Evolutionary conservation across 202 grass and related monocot genomes (phyloP), one percentile per base, ranked within the genome.

Genomic region (Tripidium arundinaceum): DNA sequence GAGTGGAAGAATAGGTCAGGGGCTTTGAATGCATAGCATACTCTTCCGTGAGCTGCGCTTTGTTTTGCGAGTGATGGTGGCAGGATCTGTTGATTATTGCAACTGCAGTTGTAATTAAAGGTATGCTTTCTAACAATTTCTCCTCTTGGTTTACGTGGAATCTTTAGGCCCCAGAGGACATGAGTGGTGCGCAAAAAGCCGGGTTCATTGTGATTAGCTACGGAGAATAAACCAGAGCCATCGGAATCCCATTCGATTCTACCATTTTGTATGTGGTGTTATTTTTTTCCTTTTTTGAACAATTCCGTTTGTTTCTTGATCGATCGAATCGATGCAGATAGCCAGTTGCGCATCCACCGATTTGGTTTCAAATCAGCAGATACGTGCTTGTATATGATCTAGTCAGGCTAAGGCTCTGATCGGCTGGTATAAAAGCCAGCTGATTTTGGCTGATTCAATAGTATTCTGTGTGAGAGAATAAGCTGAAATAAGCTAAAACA

Each of bases 81-180:
- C 73, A 82, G 67, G 46, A 72, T 65, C 16, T 43, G 78, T 68
- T 55, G 68, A 70, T 75, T 63, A 26, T 64, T 75, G 68, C 55
- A 25, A 68, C 25, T 26, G 26, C 33, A 49, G 78, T 83, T 89
- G 83, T 90, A 90, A 90, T 83, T 86, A 86, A 59, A 55, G 38
- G 69, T 75, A 70, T 68, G 75, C 62, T 79, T 41, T 79, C 62
- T 47, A 57, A 79, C 69, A 26, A 25, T 83, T 62, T 76, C 27
- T 65, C 19, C 31, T 60, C 33, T 79, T 62, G 59, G 36, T 82
- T 83, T 80, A 68, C n/a, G 74, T 64, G 70, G 62, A 64, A 81
- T 86, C 61, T 86, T 68, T 52, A 58, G 83, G 61, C 27, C 46
- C 62, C 40, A 28, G 79, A 39, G n/a, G 61, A 60, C 39, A 75